A percentile compares a stretch with the other conserved stretches of the same genome.
These are phyloP conservation scores for Raddia distichophylla DNA, from an alignment of 176 grass and related monocot genomes.

Conservation along the genomic window DNA sequence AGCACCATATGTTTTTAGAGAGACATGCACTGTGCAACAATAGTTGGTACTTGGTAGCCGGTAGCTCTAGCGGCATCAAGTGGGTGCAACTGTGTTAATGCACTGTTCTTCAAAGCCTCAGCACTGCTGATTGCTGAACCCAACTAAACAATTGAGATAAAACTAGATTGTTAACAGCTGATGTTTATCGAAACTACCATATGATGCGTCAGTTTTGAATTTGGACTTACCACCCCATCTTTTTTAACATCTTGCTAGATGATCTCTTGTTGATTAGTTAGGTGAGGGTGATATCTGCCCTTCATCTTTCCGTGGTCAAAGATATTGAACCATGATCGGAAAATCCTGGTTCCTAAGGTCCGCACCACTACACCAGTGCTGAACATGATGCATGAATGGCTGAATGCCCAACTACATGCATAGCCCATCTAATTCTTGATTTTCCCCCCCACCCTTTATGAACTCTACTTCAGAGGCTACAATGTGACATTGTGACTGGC, in stretches of 20 bases:
- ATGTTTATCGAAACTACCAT: background rate
- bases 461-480: background rate
- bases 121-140: background rate
- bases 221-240: background rate
- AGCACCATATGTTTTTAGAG: background rate
- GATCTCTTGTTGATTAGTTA: background rate
- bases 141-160: constrained; percentile 22
- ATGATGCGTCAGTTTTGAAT: background rate
- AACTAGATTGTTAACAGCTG: background rate
- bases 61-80: constrained; percentile 18
- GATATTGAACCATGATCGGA: background rate
- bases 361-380: background rate
- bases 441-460: background rate
- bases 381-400: too few relatives aligned
- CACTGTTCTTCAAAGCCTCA: constrained; percentile 34
- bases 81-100: constrained; percentile 10
- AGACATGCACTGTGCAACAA: constrained; percentile 19
- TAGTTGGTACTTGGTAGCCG: background rate
- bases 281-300: background rate
- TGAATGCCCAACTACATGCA: too few relatives aligned
- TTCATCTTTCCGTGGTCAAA: constrained; percentile 8
- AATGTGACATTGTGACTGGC: background rate
- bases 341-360: background rate
- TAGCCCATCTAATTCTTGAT: background rate
- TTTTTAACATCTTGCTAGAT: background rate